Evolutionary conservation across 1,284 basidiomycete genomes (phyloP), one percentile per base, ranked within the genome.

Genomic region (Apiotrichum domesticum): DNA sequence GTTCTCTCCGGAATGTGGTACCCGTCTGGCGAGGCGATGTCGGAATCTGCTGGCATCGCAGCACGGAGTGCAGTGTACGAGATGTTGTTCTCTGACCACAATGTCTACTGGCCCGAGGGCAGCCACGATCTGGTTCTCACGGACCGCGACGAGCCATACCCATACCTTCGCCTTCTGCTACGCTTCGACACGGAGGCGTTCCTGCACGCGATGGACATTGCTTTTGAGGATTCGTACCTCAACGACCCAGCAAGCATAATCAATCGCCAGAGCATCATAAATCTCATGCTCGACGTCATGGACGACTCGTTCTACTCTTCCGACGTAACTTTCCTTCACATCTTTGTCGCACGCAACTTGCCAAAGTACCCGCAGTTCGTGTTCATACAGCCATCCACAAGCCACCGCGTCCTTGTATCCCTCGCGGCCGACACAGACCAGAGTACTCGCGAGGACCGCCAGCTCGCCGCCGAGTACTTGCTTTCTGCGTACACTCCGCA

Each of bases 341-440:
- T 98, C 64, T 99, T 99, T 75, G 83, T 98, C 57, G 90, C 96
- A 1, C 87, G 94, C 57, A 99, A 98, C 72, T 84, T 96, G 13
- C 90, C 96, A 0, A 98, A 98, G 77, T 99, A 98, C 74, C 86
- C 88, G 0, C 93, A 97, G 75, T 93, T 87, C 75, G 82, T 98
- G 58, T 78, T 82, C 56, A 80, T 94, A 41, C 76, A 85, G 0
- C 84, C 83, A 2, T 85, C 82, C 45, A 79, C 83, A 1, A 80
- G 93, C 4, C 86, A 92, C 62, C 79, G 79, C 44, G 85, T 98
- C 62, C 83, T 99, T 40, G 80, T 88, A 48, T 83, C 83, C 8
- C 84, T 99, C 9, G 85, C 90, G 0, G 77, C 81, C 34, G 90
- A 93, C 67, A 74, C 80, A 0, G 87, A 91, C 68, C 75, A 79